phyloP scores from a whole-genome alignment of 306 rosid species.

The Casuarina cunninghamiana region DNA sequence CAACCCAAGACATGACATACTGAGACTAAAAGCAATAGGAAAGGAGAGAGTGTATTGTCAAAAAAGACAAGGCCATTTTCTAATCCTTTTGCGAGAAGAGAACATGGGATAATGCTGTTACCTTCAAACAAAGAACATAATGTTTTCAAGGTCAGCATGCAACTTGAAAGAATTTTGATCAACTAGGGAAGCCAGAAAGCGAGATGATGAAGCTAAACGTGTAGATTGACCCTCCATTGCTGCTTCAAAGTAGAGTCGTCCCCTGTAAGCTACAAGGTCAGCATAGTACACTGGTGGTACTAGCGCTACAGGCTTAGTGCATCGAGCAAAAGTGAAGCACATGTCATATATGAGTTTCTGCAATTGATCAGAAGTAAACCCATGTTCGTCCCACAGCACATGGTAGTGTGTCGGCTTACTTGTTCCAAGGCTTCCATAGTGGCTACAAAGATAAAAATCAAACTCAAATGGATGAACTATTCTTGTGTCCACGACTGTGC shows the following conservation, averaged over 20 bases:
- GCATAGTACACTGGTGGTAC: conserved; percentile 88
- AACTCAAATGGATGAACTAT: conserved; percentile 70
- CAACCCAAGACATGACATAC: no score
- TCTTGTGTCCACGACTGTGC: conserved; percentile 70
- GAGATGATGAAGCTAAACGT: conserved; percentile 25
- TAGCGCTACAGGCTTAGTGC: conserved; percentile 80
- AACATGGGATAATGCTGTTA: not conserved
- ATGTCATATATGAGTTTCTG: conserved; percentile 69
- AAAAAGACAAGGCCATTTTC: no score
- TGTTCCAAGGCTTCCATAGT: conserved; percentile 70
- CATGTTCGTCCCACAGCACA: conserved; percentile 74
- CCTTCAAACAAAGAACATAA: conserved; percentile 59
- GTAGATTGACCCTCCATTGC: conserved; percentile 29
- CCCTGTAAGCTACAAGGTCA: conserved; percentile 80
- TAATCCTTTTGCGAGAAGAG: no score
- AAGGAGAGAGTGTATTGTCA: no score
- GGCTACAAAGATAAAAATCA: conserved; percentile 78
- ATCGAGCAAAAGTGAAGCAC: conserved; percentile 84
- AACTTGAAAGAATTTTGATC: conserved; percentile 42
- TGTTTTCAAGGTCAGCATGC: conserved; percentile 56
- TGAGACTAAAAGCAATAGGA: no score
- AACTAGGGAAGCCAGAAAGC: conserved; percentile 29
- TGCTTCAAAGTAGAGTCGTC: conserved; percentile 66
- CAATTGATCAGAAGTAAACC: conserved; percentile 60
- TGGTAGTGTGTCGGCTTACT: conserved; percentile 87